These are phyloP conservation scores for Zymoseptoria ardabiliae DNA, from an alignment of 2,329 filamentous ascomycete genomes.

Conservation along the genomic window DNA sequence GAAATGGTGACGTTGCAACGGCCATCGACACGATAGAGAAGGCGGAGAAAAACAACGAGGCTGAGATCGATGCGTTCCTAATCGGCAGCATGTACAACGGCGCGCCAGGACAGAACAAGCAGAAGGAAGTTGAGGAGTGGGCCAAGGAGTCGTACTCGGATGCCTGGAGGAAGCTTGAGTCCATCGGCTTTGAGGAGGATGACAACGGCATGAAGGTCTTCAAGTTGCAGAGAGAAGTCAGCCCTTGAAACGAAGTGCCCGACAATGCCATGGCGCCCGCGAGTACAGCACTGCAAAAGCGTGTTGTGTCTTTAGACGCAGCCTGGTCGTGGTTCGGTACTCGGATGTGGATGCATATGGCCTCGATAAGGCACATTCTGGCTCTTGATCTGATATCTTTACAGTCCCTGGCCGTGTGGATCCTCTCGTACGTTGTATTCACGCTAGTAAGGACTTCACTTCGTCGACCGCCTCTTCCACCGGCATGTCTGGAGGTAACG, in stretches of 20 bases:
- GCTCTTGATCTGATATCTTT: background rate
- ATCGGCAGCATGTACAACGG: slow-evolving; percentile 74
- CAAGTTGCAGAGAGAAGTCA: slow-evolving; percentile 20
- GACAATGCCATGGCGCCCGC: background rate
- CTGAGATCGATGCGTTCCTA: slow-evolving; percentile 62
- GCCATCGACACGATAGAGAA: slow-evolving; percentile 58
- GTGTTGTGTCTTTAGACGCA: background rate
- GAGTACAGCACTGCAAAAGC: background rate
- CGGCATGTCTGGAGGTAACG: background rate
- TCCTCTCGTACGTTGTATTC: background rate
- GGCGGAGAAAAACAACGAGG: slow-evolving; percentile 60
- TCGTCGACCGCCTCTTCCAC: background rate
- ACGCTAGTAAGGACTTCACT: background rate
- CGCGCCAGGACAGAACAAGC: slow-evolving; percentile 51
- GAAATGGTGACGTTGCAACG: slow-evolving; percentile 62
- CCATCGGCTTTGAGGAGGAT: slow-evolving; percentile 35
- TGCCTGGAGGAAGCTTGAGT: slow-evolving; percentile 60
- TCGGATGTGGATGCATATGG: background rate
- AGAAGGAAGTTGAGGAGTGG: slow-evolving; percentile 68
- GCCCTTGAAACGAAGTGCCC: background rate
- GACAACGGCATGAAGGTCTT: slow-evolving; percentile 14
- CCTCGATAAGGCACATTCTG: background rate
- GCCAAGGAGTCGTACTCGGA: slow-evolving; percentile 59
- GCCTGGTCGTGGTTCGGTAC: background rate
- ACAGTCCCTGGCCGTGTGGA: background rate